Evolutionary conservation across 208 protist species (phyloP), one percentile per base, ranked within the genome.

Genomic region (Angomonas deanei): DNA sequence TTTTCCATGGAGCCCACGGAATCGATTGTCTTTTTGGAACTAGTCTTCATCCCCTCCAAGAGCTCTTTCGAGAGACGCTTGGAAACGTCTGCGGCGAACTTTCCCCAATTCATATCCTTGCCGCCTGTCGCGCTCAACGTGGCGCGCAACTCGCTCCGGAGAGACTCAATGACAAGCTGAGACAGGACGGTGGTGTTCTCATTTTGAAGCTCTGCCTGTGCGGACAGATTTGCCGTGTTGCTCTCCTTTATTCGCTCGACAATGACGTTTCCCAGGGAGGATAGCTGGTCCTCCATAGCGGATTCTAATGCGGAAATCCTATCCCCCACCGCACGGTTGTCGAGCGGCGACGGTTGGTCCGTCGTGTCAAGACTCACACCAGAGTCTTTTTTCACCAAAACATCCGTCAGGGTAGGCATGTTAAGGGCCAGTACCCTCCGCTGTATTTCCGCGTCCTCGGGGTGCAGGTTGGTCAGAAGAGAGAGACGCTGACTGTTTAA

Each of bases 401-500:
- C 71, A n/a, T 60, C 61, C 0, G 68, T 56, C 23, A 83, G 63
- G 0, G 52, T 73, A 8, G 82, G 78, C 76, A 82, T 83, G 17
- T 70, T 46, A 55, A 94, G 56, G 1, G 76, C 67, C 23, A 94
- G 64, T 19, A 94, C 79, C 6, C 72, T 60, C 10, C 72, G 76
- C 74, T 92, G 88, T 36, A 94, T 61, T 53, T 72, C 70, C 11
- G 73, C 74, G 57, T 94, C 88, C 23, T 76, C 70, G 2, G 84
- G 85, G 61, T 90, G 82, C 48, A 94, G 65, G 1, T 59, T 39
- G 4, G 86, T 84, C 76, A 91, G 80, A 6, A 94, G 73, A 26
- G 68, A 39, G 21, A 94, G 60, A 15, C 36, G 36, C 6, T 46
- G 58, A 6, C 62, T 74, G 24, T 68, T 30, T 0, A 72, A 71